Conservation (phyloP, 108 stramenopile species). For the Seminavis robusta region DNA sequence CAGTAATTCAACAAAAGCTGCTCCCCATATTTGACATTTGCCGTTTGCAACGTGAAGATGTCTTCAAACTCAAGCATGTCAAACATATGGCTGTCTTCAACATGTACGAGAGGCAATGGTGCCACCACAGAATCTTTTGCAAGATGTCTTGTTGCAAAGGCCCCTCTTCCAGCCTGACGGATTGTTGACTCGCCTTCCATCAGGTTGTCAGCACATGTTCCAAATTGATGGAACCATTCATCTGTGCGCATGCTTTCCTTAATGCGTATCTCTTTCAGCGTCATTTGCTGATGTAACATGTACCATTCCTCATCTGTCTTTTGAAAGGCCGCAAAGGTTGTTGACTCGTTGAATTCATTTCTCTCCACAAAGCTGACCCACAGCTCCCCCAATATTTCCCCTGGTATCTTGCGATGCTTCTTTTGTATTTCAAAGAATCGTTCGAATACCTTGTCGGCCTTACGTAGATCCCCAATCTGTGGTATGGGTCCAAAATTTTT, state of each 20-base stretch:
- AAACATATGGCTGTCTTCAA: constrained; percentile 26
- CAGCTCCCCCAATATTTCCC: too few species aligned
- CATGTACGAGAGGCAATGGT: constrained; percentile 38
- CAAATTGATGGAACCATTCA: constrained; percentile 27
- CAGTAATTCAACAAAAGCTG: constrained; percentile 77
- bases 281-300: too few species aligned
- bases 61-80: constrained; percentile 15
- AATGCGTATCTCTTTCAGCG: too few species aligned
- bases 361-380: too few species aligned
- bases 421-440: too few species aligned
- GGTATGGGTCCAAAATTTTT: constrained; percentile 47
- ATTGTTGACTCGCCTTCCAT: too few species aligned
- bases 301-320: constrained; percentile 3
- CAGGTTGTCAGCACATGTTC: constrained; percentile 30
- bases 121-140: constrained; percentile 17
- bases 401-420: too few species aligned
- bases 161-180: constrained; percentile 33
- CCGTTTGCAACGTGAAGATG: too few species aligned
- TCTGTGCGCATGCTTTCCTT: too few species aligned
- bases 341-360: too few species aligned
- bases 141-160: constrained; percentile 34
- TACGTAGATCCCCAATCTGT: constrained; percentile 15
- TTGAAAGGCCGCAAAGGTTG: constrained; percentile 16
- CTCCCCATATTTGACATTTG: too few species aligned
- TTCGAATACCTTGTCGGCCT: constrained; percentile 14